A percentile compares a stretch with the other conserved stretches of the same genome.
phyloP scores from a whole-genome alignment of 2,329 filamentous ascomycete genomes.

The Acarospora socialis region DNA sequence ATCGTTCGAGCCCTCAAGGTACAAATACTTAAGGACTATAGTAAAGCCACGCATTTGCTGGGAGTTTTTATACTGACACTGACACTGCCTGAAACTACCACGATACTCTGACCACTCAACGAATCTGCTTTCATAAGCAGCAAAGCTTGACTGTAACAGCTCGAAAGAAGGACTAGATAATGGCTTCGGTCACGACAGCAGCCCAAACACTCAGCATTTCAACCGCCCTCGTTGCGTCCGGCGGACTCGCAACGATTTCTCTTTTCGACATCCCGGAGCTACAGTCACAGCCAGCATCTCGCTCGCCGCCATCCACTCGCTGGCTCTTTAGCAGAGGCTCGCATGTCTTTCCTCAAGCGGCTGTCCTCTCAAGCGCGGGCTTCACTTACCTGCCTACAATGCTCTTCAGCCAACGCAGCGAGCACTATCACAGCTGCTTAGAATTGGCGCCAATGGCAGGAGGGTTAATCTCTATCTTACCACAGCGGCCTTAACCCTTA shows the following conservation, averaged over 20 bases:
- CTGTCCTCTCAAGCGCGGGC: slow-evolving; percentile 17
- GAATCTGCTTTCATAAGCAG: no score
- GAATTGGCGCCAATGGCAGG: background rate
- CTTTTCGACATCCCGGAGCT: slow-evolving; percentile 22
- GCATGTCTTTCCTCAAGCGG: slow-evolving; percentile 21
- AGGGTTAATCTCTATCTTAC: slow-evolving; percentile 3
- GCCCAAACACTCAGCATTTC: slow-evolving; percentile 20
- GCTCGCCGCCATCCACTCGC: slow-evolving; percentile 22
- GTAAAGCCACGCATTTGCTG: no score
- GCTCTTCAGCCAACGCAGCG: background rate
- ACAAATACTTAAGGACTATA: no score
- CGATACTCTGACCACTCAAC: no score
- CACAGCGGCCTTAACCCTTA: slow-evolving; percentile 3
- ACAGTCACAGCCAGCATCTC: slow-evolving; percentile 23
- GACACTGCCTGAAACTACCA: no score
- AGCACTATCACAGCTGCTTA: background rate
- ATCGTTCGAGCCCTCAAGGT: no score
- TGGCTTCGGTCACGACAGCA: no score
- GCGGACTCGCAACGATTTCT: slow-evolving; percentile 22
- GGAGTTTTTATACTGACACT: no score
- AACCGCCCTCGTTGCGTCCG: slow-evolving; percentile 21
- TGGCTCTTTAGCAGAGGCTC: slow-evolving; percentile 26
- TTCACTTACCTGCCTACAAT: slow-evolving; percentile 14
- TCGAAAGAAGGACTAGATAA: no score
- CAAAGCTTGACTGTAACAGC: no score